Evolutionary conservation across 306 rosid genomes (phyloP).

Genomic region (Prosopis cineraria): DNA sequence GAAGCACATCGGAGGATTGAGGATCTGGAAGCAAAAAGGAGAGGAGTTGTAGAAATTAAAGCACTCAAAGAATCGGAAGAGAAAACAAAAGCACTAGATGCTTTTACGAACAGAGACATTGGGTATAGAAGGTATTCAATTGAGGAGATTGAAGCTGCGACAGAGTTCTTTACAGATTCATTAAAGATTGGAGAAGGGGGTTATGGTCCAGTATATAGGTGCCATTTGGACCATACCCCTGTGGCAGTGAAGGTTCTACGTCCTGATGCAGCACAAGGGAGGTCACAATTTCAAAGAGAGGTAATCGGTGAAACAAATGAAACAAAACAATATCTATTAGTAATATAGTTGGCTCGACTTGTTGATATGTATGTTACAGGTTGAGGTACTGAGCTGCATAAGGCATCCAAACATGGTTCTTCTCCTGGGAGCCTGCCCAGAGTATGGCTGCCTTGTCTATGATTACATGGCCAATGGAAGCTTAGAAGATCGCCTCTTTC

Average conservation of each 20-base stretch:
- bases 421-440: slow-evolving; percentile 33
- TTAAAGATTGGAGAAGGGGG: background rate
- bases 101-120: background rate
- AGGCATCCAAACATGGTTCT: slow-evolving; percentile 57
- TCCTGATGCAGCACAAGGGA: background rate
- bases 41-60: background rate
- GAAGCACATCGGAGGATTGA: background rate
- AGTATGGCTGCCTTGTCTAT: slow-evolving; percentile 52
- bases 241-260: background rate
- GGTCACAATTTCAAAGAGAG: background rate
- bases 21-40: background rate
- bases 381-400: slow-evolving; percentile 51
- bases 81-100: background rate
- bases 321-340: background rate
- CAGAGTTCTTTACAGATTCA: background rate
- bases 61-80: background rate
- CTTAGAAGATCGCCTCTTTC: slow-evolving; percentile 44
- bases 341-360: background rate
- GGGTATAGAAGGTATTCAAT: background rate
- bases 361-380: slow-evolving; percentile 27
- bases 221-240: background rate
- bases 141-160: background rate
- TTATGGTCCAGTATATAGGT: background rate
- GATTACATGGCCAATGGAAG: slow-evolving; percentile 49
- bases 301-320: background rate